Evolutionary conservation across 2,329 filamentous ascomycete genomes (phyloP), one percentile per base, ranked within the genome.

Genomic region (Paradendryphiella salina): DNA sequence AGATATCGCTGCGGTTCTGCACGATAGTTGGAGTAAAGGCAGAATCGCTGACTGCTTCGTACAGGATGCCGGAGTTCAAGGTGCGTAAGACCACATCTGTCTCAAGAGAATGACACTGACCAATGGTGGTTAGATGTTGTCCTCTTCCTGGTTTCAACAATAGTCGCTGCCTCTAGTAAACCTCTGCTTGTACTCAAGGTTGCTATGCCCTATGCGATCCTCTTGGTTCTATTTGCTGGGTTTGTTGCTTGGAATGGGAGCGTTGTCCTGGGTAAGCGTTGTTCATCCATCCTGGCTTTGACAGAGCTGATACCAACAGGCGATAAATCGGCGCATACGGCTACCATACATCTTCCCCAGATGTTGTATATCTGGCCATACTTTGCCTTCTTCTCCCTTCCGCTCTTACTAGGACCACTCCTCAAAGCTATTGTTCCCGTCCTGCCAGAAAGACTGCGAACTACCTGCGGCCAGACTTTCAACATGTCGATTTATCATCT

Each of bases 311-410:
- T 32, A 1, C 9, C 17, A 17, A 3, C 48, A 90, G 89, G 92
- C 31, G 94, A 99, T 74, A 97, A 96, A 75, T 87, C 89, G 20
- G 96, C 96, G 67, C 94, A 99, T 66, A 81, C 94, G 26, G 91
- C 92, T 0, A 94, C 91, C 1, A 77, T 97, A 10, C 93, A 99
- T 67, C 76, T 94, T 4, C 82, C 93, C 0, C 94, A 99, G 74
- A 89, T 99, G 83, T 85, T 97, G 14, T 99, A 99, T 67, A 86
- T 97, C 60, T 96, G 91, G 88, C 87, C 92, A 0, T 88, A 96
- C 56, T 86, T 96, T 50, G 77, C 84, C 29, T 96, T 97, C 76
- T 97, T 96, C 77, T 96, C 92, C 0, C 83, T 85, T 40, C 93
- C 94, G 0, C 78, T 96, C 0, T 75, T 93, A 3, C 57, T 88